Conservation (phyloP, 768 basidiomycete species). For the Podaxis carcinomalis region DNA sequence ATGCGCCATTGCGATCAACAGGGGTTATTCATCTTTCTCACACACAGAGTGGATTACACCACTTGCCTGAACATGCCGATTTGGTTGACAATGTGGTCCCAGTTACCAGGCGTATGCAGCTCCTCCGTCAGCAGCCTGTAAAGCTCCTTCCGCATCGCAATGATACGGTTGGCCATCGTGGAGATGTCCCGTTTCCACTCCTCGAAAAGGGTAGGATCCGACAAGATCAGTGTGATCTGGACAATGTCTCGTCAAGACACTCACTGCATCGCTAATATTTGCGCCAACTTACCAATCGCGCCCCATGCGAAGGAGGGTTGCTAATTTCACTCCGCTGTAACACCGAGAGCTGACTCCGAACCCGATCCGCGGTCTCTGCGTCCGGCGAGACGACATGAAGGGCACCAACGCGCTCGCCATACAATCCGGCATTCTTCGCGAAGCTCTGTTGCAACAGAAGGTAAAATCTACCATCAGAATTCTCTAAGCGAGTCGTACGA, state of each 20-base stretch:
- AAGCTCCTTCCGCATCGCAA: slow-evolving; percentile 83
- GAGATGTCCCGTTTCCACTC: slow-evolving; percentile 90
- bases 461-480: slow-evolving; percentile 90
- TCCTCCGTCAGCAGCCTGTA: slow-evolving; percentile 69
- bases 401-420: slow-evolving; percentile 94
- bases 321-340: slow-evolving; percentile 93
- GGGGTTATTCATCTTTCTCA: not conserved
- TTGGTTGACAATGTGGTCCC: slow-evolving; percentile 94
- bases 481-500: slow-evolving; percentile 80
- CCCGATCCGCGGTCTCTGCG: slow-evolving; percentile 62
- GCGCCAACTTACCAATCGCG: slow-evolving; percentile 64
- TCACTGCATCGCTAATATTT: not conserved
- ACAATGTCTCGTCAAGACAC: slow-evolving; percentile 4
- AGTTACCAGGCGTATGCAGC: slow-evolving; percentile 84
- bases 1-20: slow-evolving; percentile 11
- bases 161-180: slow-evolving; percentile 93
- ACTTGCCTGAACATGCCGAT: slow-evolving; percentile 95
- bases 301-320: slow-evolving; percentile 90
- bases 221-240: slow-evolving; percentile 80
- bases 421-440: slow-evolving; percentile 95
- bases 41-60: slow-evolving; percentile 16
- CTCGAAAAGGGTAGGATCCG: slow-evolving; percentile 65
- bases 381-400: slow-evolving; percentile 72
- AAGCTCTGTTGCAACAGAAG: slow-evolving; percentile 83
- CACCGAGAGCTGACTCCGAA: slow-evolving; percentile 88